Evolutionary conservation across 2,329 filamentous ascomycete species (phyloP).

Genomic region (Paecilomyces variotii): DNA sequence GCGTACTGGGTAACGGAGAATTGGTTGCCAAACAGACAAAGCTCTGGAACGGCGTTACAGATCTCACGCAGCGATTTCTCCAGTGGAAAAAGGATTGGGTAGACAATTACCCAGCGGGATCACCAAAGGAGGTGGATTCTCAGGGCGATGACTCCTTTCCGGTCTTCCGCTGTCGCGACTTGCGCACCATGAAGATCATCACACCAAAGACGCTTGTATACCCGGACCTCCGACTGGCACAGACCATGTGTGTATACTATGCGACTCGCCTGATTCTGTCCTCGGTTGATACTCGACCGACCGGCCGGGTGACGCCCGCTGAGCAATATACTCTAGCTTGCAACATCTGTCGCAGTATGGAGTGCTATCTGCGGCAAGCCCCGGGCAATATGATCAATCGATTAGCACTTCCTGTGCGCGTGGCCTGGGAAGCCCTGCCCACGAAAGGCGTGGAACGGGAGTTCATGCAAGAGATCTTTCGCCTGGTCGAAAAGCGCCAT

Average conservation of each 20-base stretch:
- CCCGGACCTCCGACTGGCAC: slow-evolving; percentile 26
- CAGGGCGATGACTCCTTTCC: slow-evolving; percentile 21
- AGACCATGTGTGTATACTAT: slow-evolving; percentile 31
- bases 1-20: slow-evolving; percentile 21
- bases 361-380: slow-evolving; percentile 27
- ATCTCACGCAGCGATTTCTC: slow-evolving; percentile 21
- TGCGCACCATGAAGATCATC: slow-evolving; percentile 24
- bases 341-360: slow-evolving; percentile 26
- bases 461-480: slow-evolving; percentile 25
- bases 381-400: slow-evolving; percentile 34
- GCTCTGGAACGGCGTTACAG: slow-evolving; percentile 27
- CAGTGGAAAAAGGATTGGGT: slow-evolving; percentile 26
- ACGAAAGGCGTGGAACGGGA: slow-evolving; percentile 22
- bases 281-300: slow-evolving; percentile 22
- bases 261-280: slow-evolving; percentile 25
- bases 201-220: slow-evolving; percentile 24
- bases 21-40: slow-evolving; percentile 22
- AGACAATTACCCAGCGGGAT: slow-evolving; percentile 22
- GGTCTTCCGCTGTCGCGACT: slow-evolving; percentile 24
- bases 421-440: slow-evolving; percentile 30
- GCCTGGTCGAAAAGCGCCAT: slow-evolving; percentile 27
- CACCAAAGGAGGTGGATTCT: slow-evolving; percentile 16
- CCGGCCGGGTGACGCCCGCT: slow-evolving; percentile 18
- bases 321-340: slow-evolving; percentile 29
- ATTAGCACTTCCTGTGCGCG: slow-evolving; percentile 27